A percentile compares a stretch with the other conserved stretches of the same genome.
Evolutionary conservation across 495 filamentous ascomycete species (phyloP).

Genomic region (Terfezia boudieri): DNA sequence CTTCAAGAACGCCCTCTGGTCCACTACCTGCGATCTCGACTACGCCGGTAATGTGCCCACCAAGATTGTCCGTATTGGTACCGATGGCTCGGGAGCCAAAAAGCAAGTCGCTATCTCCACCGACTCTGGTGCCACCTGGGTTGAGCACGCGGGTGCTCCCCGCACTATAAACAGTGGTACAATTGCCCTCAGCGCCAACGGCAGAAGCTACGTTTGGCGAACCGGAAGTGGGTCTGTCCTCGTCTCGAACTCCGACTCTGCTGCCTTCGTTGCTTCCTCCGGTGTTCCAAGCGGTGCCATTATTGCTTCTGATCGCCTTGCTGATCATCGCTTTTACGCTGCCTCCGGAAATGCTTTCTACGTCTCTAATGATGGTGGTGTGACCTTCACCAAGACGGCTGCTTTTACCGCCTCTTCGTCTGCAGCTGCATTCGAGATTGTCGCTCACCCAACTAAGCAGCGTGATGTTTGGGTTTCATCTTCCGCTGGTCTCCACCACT

Average conservation of each 20-base stretch:
- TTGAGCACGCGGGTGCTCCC: slow-evolving; percentile 25
- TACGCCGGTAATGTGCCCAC: slow-evolving; percentile 33
- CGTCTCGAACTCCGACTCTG: slow-evolving; percentile 10
- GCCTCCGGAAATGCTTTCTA: slow-evolving; percentile 26
- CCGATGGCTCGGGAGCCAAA: slow-evolving; percentile 17
- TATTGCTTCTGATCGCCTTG: slow-evolving; percentile 31
- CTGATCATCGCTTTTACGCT: slow-evolving; percentile 31
- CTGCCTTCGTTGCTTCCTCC: slow-evolving; percentile 24
- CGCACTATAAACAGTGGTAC: slow-evolving; percentile 24
- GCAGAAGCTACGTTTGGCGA: slow-evolving; percentile 30
- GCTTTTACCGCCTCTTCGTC: slow-evolving; percentile 7
- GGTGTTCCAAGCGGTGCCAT: slow-evolving; percentile 23
- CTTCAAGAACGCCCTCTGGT: slow-evolving; percentile 30
- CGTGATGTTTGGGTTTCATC: slow-evolving; percentile 30
- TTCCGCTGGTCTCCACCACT: slow-evolving; percentile 30
- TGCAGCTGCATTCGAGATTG: slow-evolving; percentile 25
- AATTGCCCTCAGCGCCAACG: slow-evolving; percentile 31
- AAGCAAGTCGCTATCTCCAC: slow-evolving; percentile 18
- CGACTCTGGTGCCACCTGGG: slow-evolving; percentile 24
- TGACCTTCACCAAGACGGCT: slow-evolving; percentile 23
- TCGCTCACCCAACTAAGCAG: slow-evolving; percentile 25
- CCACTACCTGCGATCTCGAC: slow-evolving; percentile 29
- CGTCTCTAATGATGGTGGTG: slow-evolving; percentile 24
- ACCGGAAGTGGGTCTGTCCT: slow-evolving; percentile 10
- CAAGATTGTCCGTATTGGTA: slow-evolving; percentile 35